A percentile compares a stretch with the other conserved stretches of the same genome.
Conservation (phyloP, 805 yeast genomes). For the Saturnispora serradocipensis region DNA sequence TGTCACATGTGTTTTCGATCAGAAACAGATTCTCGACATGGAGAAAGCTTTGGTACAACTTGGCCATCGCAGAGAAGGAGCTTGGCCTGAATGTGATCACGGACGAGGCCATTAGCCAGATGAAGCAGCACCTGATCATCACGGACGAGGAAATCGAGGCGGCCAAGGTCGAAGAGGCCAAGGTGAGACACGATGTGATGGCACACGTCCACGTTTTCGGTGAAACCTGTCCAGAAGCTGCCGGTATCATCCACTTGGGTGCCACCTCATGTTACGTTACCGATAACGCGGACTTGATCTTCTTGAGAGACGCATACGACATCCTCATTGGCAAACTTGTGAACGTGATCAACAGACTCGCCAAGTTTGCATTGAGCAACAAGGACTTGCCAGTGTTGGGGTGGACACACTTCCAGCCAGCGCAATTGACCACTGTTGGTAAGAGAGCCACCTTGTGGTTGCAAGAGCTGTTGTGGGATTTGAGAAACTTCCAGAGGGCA, state of each 20-base stretch:
- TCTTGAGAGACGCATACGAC: slow-evolving; percentile 92
- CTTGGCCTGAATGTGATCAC: slow-evolving; percentile 78
- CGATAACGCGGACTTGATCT: slow-evolving; percentile 95
- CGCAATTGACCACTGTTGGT: slow-evolving; percentile 97
- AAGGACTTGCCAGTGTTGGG: slow-evolving; percentile 96
- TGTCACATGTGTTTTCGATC: slow-evolving; percentile 86
- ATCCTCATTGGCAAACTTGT: slow-evolving; percentile 88
- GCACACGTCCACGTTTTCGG: slow-evolving; percentile 98
- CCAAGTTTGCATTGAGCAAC: slow-evolving; percentile 80
- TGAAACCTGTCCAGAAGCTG: slow-evolving; percentile 85
- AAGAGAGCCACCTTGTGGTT: slow-evolving; percentile 97
- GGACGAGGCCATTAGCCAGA: slow-evolving; percentile 85
- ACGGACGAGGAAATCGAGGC: slow-evolving; percentile 87
- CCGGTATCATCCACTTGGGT: slow-evolving; percentile 96
- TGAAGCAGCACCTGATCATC: slow-evolving; percentile 67
- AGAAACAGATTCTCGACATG: slow-evolving; percentile 95
- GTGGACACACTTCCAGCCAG: slow-evolving; percentile 99
- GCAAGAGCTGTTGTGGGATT: slow-evolving; percentile 96
- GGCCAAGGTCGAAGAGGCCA: slow-evolving; percentile 91
- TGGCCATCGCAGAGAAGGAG: slow-evolving; percentile 92
- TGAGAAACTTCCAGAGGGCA: slow-evolving; percentile 91
- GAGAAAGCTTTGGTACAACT: slow-evolving; percentile 94
- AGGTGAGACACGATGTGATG: slow-evolving; percentile 98
- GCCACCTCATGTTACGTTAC: slow-evolving; percentile 98
- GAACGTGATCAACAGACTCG: slow-evolving; percentile 85